A percentile compares a stretch with the other conserved stretches of the same genome.
Conservation (phyloP, 352 stramenopile genomes). For the Pythium dissotocum region DNA sequence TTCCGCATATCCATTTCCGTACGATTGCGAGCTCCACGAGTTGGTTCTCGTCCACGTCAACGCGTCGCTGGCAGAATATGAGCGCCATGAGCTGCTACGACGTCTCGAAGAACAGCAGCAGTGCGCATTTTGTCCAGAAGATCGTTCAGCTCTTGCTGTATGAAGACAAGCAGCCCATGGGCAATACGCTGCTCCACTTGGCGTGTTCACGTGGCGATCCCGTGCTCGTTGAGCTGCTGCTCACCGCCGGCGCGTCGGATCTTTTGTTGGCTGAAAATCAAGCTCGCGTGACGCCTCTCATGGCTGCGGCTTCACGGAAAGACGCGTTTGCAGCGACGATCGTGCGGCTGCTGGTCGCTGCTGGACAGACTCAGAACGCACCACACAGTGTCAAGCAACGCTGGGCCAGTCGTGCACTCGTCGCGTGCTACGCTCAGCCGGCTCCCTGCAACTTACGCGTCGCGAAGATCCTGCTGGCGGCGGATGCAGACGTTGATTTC, state of each 20-base stretch:
- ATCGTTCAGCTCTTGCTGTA: slow-evolving; percentile 42
- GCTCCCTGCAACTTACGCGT: slow-evolving; percentile 43
- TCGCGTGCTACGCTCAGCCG: slow-evolving; percentile 40
- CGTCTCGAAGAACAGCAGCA: slow-evolving; percentile 32
- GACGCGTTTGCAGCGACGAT: slow-evolving; percentile 39
- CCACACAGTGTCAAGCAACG: neutral
- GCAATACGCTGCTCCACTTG: slow-evolving; percentile 46
- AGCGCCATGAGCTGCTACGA: slow-evolving; percentile 53
- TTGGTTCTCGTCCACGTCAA: slow-evolving; percentile 25
- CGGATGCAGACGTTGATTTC: slow-evolving; percentile 34
- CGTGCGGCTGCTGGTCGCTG: slow-evolving; percentile 33
- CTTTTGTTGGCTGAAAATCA: slow-evolving; percentile 29
- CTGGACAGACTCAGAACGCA: neutral
- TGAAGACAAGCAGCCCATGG: slow-evolving; percentile 24
- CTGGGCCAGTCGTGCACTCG: slow-evolving; percentile 35
- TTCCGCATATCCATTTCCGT: slow-evolving; percentile 22
- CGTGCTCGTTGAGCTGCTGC: slow-evolving; percentile 36
- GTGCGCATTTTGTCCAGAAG: slow-evolving; percentile 48
- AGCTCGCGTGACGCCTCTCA: slow-evolving; percentile 33
- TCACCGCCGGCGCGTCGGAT: slow-evolving; percentile 39
- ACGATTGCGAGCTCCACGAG: slow-evolving; percentile 32
- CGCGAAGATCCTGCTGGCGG: slow-evolving; percentile 40
- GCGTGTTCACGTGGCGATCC: slow-evolving; percentile 38
- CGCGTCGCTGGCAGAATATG: slow-evolving; percentile 59
- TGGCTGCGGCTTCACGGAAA: slow-evolving; percentile 41